Evolutionary conservation across 2,329 filamentous ascomycete species (phyloP).

Genomic region (Pestalotiopsis sp.): DNA sequence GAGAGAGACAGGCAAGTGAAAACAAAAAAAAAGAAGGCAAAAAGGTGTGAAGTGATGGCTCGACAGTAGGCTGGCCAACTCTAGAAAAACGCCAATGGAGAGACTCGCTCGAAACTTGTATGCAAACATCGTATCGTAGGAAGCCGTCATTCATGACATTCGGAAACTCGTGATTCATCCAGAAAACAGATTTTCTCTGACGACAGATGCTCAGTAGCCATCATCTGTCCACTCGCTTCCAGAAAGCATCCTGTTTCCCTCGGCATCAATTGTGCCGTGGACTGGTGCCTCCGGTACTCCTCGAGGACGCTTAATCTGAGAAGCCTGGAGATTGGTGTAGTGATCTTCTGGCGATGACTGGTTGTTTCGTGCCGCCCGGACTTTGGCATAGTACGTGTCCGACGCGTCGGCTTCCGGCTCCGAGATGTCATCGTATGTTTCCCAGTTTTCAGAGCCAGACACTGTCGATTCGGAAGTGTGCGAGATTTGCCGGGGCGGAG

Average conservation of each 20-base stretch:
- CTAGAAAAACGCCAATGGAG: slow-evolving; percentile 5
- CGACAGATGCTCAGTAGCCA: slow-evolving; percentile 43
- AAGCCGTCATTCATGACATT: slow-evolving; percentile 18
- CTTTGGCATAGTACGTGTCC: slow-evolving; percentile 78
- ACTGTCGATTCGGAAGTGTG: slow-evolving; percentile 69
- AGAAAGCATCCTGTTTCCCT: slow-evolving; percentile 63
- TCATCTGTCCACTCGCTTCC: slow-evolving; percentile 69
- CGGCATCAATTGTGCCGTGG: slow-evolving; percentile 52
- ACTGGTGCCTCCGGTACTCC: slow-evolving; percentile 49
- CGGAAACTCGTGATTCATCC: slow-evolving; percentile 25
- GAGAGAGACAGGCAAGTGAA: background rate
- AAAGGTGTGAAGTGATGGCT: background rate
- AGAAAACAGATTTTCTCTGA: slow-evolving; percentile 12
- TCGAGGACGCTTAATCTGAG: slow-evolving; percentile 53
- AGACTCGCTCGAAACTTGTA: slow-evolving; percentile 10
- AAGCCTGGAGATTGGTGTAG: slow-evolving; percentile 38
- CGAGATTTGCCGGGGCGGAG: slow-evolving; percentile 64
- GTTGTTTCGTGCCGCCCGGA: slow-evolving; percentile 69
- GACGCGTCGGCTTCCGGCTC: slow-evolving; percentile 74
- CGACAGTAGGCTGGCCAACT: background rate
- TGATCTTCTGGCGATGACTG: slow-evolving; percentile 54
- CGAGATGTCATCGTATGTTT: slow-evolving; percentile 87
- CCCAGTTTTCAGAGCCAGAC: slow-evolving; percentile 94
- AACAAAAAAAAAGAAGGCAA: background rate
- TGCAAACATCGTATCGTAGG: slow-evolving; percentile 24